Evolutionary conservation across 257 asterid genomes (phyloP), one percentile per base, ranked within the genome.

Genomic region (Forsythia suspensa): DNA sequence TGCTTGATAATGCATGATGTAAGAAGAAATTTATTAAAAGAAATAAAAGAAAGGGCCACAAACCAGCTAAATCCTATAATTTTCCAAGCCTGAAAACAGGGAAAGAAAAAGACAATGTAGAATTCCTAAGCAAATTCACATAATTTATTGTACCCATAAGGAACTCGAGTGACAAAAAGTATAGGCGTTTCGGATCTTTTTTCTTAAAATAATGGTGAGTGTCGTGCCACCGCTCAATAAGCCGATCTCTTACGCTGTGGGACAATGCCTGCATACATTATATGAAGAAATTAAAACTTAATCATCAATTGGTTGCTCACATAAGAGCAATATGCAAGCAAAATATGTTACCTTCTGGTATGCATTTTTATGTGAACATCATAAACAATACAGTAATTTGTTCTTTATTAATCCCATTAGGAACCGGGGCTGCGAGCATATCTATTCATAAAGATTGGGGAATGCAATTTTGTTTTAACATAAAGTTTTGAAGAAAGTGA

Each of bases 211-310:
- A 79, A 37, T 66, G 86, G 72, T 87, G 88, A 65, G 88, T 87
- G 85, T 87, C 91, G 67, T 87, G 91, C 91, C 91, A 87, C 76
- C 89, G 82, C 81, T 87, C 91, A 77, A 85, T 87, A 70, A 87
- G 86, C 68, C 91, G 82, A 77, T 85, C 91, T 74, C 91, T 83
- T 34, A 87, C 87, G 74, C 89, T 87, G 67, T 83, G 89, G 4
- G 91, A 80, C 72, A 87, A 76, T 46, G 89, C 91, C 89, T 87
- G 86, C 88, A 79, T 39, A 55, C 8, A 70, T 43, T 38, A 78
- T 20, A 20, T 61, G 38, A 61, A 21, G 68, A 61, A 61, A 61
- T 61, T 21, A 61, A 74, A 42, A 73, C 74, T 48, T n/a, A 73
- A 66, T 51, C 79, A 73, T 79, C 73, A 36, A 29, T 73, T 44